Conservation (phyloP, 306 rosid species). For the Hylodesmum podocarpum region DNA sequence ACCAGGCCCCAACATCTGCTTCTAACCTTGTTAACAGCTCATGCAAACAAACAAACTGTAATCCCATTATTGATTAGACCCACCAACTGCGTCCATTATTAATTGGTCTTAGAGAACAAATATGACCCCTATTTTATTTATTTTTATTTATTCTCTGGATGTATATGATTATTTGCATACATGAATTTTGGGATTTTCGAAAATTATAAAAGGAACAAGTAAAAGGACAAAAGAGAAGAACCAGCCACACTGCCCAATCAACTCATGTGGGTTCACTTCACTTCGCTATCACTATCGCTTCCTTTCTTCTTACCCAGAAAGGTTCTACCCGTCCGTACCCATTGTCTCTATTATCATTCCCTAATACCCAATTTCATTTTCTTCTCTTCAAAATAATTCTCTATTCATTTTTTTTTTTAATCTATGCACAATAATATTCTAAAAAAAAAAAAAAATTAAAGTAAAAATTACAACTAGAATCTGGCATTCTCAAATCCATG, state of each 20-base stretch:
- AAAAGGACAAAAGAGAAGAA: conserved; percentile 41
- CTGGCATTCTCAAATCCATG: conserved; percentile 99
- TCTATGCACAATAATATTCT: conserved; percentile 45
- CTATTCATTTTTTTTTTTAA: conserved; percentile 17
- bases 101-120: not conserved
- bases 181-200: conserved; percentile 26
- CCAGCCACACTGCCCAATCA: conserved; percentile 31
- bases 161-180: conserved; percentile 10
- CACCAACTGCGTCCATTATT: conserved; percentile 23
- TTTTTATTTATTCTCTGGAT: not conserved
- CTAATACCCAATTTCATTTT: not conserved
- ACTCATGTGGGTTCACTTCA: conserved; percentile 36
- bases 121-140: not conserved
- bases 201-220: not conserved
- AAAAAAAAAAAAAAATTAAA: not conserved
- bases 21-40: conserved; percentile 36
- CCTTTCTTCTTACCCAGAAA: conserved; percentile 51
- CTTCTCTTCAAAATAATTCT: not conserved
- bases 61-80: conserved; percentile 32
- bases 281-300: conserved; percentile 33
- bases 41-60: conserved; percentile 21
- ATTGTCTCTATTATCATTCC: conserved; percentile 54
- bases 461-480: conserved; percentile 54
- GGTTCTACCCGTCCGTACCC: conserved; percentile 58
- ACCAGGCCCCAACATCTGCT: conserved; percentile 5